Evolutionary conservation across 2,329 filamentous ascomycete species (phyloP), one percentile per base, ranked within the genome.

Genomic region (Fusarium sp.): DNA sequence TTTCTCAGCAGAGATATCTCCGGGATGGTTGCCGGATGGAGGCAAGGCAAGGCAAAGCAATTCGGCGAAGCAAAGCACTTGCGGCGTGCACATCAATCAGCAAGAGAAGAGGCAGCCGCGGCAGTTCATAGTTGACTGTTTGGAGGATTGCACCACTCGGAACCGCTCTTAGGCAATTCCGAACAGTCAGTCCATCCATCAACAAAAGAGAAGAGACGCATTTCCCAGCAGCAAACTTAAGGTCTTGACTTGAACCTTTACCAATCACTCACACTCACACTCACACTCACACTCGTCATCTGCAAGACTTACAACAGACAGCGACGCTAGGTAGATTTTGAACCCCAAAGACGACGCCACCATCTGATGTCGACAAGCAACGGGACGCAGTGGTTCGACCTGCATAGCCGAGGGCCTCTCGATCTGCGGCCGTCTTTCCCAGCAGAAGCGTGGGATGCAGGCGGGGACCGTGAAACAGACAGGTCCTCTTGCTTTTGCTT

Each of bases 361-460:
- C 73, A 75, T 74, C 75, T 74, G 69, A 74, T 63, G 69, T 68
- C 73, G 69, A 76, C 50, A 47, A 74, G 62, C 70, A 70, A 60
- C 57, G 66, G 70, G 70, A 73, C 66, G 73, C 70, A 78, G 70
- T 77, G 76, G 75, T 77, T 78, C 78, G 78, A 78, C 79, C 76
- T 83, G 82, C 82, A 83, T 83, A 83, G 72, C 81, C 81, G 82
- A 83, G 79, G 81, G 81, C 72, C 80, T 79, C 79, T 78, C 72
- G 75, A 79, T 80, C 79, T 83, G 81, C 81, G 79, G 74, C 80
- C 80, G 71, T 57, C 71, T 69, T 76, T 76, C 70, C 76, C 75
- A 81, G 79, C 81, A 79, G 76, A 79, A 80, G 78, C 77, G 75
- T 77, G 77, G 76, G 77, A 78, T 78, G 73, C 73, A 77, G 72